These are phyloP conservation scores for Ministeria vibrans DNA, from an alignment of 78 protist genomes.

Conservation along the genomic window DNA sequence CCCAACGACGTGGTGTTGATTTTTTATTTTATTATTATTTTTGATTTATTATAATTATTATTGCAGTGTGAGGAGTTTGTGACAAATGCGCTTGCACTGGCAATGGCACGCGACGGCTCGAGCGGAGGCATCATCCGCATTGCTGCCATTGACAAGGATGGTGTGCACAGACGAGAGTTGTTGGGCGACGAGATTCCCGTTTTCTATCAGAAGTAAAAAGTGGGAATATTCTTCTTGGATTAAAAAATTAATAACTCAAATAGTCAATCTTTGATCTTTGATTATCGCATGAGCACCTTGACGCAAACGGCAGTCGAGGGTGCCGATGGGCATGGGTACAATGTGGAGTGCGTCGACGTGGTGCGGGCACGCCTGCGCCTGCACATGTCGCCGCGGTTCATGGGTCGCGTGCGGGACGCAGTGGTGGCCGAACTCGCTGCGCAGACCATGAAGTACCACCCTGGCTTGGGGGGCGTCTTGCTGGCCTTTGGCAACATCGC, in stretches of 20 bases:
- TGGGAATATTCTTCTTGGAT: neutral
- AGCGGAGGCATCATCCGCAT: slow-evolving; percentile 94
- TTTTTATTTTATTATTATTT: no score
- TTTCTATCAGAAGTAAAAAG: slow-evolving; percentile 7
- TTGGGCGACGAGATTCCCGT: slow-evolving; percentile 56
- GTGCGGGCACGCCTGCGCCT: no score
- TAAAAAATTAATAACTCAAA: neutral
- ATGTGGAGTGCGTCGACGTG: no score
- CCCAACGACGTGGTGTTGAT: no score
- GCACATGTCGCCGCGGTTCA: neutral
- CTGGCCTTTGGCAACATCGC: neutral
- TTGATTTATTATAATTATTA: no score
- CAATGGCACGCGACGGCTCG: slow-evolving; percentile 96
- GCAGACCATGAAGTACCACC: neutral
- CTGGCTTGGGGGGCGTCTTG: neutral
- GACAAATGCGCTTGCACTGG: slow-evolving; percentile 74
- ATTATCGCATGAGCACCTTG: neutral
- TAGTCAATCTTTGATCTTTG: neutral
- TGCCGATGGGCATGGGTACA: neutral
- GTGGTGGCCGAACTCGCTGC: neutral
- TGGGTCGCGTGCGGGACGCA: neutral
- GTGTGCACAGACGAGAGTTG: slow-evolving; percentile 55
- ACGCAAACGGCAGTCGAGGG: neutral
- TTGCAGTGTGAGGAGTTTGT: slow-evolving; percentile 80
- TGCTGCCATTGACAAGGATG: slow-evolving; percentile 64